Percentiles rank a stretch among this genome's conserved stretches.
These are phyloP conservation scores for Colletotrichum tanaceti DNA, from an alignment of 2,329 filamentous ascomycete species.

Conservation along the genomic window DNA sequence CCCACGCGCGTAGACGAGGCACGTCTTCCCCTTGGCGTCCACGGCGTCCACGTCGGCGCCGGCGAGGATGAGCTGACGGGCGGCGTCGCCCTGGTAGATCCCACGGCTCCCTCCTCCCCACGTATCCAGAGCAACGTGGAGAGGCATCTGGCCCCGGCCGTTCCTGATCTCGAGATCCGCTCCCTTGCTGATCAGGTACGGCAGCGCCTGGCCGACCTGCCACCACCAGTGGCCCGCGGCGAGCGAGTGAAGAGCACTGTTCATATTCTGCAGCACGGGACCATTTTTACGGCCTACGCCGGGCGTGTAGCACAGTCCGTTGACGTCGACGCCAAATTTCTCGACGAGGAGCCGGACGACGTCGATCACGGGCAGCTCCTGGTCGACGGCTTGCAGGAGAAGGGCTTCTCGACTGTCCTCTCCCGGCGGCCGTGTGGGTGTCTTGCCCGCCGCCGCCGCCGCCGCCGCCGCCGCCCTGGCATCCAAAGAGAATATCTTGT, in stretches of 20 bases:
- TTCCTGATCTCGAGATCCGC: slow-evolving; percentile 27
- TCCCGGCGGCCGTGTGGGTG: not conserved
- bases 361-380: slow-evolving; percentile 50
- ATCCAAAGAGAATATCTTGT: slow-evolving; percentile 17
- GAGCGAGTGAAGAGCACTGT: slow-evolving; percentile 12
- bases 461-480: too few relatives aligned
- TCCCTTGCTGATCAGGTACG: slow-evolving; percentile 26
- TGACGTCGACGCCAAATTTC: slow-evolving; percentile 49
- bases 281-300: not conserved
- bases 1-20: slow-evolving; percentile 26
- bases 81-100: slow-evolving; percentile 13
- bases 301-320: slow-evolving; percentile 39
- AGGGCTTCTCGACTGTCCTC: slow-evolving; percentile 33
- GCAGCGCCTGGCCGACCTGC: slow-evolving; percentile 37
- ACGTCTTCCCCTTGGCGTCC: slow-evolving; percentile 29
- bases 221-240: slow-evolving; percentile 33
- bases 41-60: slow-evolving; percentile 34
- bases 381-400: slow-evolving; percentile 45
- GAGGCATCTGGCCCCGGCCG: slow-evolving; percentile 25
- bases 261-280: not conserved
- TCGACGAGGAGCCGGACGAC: slow-evolving; percentile 51
- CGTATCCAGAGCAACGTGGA: slow-evolving; percentile 29
- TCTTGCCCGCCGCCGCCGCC: too few relatives aligned
- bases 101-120: not conserved
- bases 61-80: not conserved